These are phyloP conservation scores for Ogataea hybrid DNA, from an alignment of 1,139 yeast species.

Conservation along the genomic window DNA sequence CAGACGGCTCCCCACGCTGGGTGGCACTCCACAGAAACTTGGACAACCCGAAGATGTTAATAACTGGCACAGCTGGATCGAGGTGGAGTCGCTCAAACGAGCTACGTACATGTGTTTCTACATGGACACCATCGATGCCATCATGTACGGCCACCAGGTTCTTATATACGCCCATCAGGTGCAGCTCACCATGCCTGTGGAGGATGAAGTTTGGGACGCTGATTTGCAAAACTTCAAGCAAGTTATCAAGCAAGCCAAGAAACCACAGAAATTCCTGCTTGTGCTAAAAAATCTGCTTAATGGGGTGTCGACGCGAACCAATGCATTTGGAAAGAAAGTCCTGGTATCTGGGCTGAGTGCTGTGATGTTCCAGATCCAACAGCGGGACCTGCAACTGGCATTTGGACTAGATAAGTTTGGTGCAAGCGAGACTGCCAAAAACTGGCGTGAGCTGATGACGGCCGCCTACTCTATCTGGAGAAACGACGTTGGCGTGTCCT, in stretches of 20 bases:
- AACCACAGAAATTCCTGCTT: slow-evolving; percentile 44
- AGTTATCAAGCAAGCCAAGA: slow-evolving; percentile 19
- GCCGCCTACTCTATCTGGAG: slow-evolving; percentile 52
- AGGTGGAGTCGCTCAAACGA: slow-evolving; percentile 72
- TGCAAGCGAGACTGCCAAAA: slow-evolving; percentile 38
- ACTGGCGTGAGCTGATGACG: slow-evolving; percentile 59
- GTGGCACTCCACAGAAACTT: slow-evolving; percentile 47
- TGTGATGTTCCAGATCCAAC: slow-evolving; percentile 72
- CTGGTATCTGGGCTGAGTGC: slow-evolving; percentile 70
- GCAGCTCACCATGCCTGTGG: slow-evolving; percentile 75
- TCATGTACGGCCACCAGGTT: slow-evolving; percentile 74
- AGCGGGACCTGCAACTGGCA: slow-evolving; percentile 53
- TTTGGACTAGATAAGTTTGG: slow-evolving; percentile 35
- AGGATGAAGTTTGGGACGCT: slow-evolving; percentile 73
- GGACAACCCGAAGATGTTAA: slow-evolving; percentile 22
- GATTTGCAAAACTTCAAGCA: slow-evolving; percentile 20
- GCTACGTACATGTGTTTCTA: slow-evolving; percentile 79
- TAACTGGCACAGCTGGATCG: slow-evolving; percentile 47
- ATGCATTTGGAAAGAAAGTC: slow-evolving; percentile 57
- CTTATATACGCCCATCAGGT: slow-evolving; percentile 70
- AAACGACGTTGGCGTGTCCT: slow-evolving; percentile 33
- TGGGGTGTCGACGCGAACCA: slow-evolving; percentile 42
- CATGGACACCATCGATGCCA: slow-evolving; percentile 76
- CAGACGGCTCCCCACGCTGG: slow-evolving; percentile 53
- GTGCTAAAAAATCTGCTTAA: slow-evolving; percentile 57